These are phyloP conservation scores for Thelonectria olida DNA, from an alignment of 2,329 filamentous ascomycete species.

Conservation along the genomic window DNA sequence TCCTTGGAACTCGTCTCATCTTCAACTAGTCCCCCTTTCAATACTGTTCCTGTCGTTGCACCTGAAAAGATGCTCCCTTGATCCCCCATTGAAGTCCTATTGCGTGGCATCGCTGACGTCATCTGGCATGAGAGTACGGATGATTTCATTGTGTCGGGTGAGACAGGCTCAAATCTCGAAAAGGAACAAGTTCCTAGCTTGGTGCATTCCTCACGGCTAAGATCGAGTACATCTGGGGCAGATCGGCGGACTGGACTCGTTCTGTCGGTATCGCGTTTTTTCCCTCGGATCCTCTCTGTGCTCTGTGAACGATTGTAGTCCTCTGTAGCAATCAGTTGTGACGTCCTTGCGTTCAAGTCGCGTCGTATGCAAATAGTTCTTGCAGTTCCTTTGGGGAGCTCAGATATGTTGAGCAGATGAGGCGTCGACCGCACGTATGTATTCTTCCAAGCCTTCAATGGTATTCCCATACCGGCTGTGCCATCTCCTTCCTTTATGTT, in stretches of 20 bases:
- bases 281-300: too few relatives aligned
- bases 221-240: not conserved
- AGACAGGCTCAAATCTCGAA: too few relatives aligned
- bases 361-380: not conserved
- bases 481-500: not conserved
- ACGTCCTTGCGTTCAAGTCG: not conserved
- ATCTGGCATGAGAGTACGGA: too few relatives aligned
- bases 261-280: not conserved
- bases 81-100: too few relatives aligned
- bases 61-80: too few relatives aligned
- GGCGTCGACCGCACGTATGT: not conserved
- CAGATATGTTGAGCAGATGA: not conserved
- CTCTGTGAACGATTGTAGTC: not conserved
- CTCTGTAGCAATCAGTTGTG: not conserved
- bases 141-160: too few relatives aligned
- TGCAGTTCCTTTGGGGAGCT: not conserved
- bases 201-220: not conserved
- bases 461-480: not conserved
- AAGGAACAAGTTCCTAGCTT: not conserved
- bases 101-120: too few relatives aligned
- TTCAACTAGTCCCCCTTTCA: too few relatives aligned
- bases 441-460: not conserved
- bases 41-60: too few relatives aligned
- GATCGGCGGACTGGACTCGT: too few relatives aligned
- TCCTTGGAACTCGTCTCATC: not conserved